Base-by-base conservation (phyloP, 1,139 yeast species). In the Candida sojae region DNA sequence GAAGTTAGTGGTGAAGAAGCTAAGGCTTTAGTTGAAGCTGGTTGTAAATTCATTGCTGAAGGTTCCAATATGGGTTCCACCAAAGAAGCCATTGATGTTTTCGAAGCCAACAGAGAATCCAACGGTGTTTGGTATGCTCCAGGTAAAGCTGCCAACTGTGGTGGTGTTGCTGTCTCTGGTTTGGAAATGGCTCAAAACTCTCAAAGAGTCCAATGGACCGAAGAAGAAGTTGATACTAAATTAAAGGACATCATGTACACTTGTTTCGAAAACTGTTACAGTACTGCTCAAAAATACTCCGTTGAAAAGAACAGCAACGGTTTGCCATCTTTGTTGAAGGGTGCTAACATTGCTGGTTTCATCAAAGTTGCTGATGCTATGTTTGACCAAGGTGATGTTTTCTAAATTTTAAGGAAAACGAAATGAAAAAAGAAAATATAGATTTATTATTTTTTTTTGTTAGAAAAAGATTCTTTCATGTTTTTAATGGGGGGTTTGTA, bases 41-140 rank as follows among this genome's bases (percentile, higher is more conserved):
- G 98, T 65, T 85, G 88, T 74, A 88, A 87, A 77, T 92, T 73
- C 79, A 84, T 93, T 67, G 98, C 99, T 62, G 99, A 93, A 82
- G 99, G 99, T 69, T 93, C 98, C 67, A 93, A 93, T 79, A 93
- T 93, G 99, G 98, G 99, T 68, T 92, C 96, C 60, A 92, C 97
- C 61, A 87, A 87, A 74, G 98, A 92, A 72, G 99, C 99, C 61
- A 90, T 93, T 62, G 91, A 86, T 58, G 91, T 88, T 53, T 92
- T 92, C 61, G 99, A 93, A 82, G 87, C 87, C 63, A 84, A 83
- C 73, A 88, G 97, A 80, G 62, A 78, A 58, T 70, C 81, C 60
- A 80, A 86, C 58, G 55, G 53, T 48, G 89, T 91, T 71, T 93
- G 98, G 98, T 92, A 92, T 76, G 98, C 96, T 63, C 97, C 97